Percentiles rank a stretch among this genome's conserved stretches.
phyloP scores from a whole-genome alignment of 352 stramenopile genomes.

The Globisporangium radiosum region DNA sequence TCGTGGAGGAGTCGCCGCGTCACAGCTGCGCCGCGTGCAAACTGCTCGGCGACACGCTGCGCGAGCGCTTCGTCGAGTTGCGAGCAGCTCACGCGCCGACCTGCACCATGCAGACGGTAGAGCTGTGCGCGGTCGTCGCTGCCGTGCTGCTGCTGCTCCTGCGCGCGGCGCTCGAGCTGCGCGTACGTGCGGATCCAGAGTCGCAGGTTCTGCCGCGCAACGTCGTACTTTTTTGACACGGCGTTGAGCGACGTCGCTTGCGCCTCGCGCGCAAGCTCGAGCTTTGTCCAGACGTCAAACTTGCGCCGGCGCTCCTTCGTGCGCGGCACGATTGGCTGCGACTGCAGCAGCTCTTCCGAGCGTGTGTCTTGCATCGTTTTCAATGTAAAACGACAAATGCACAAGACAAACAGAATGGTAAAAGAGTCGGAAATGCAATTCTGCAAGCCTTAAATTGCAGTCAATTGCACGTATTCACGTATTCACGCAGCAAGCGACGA shows the following conservation, averaged over 20 bases:
- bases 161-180: constrained; percentile 2
- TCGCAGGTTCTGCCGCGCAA: constrained; percentile 10
- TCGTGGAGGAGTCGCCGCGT: constrained; percentile 7
- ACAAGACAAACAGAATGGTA: no score
- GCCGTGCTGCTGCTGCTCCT: neutral
- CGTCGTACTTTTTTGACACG: constrained; percentile 7
- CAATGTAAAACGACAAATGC: no score
- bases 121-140: neutral
- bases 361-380: no score
- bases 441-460: no score
- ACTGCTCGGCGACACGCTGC: neutral
- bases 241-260: constrained; percentile 10
- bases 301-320: constrained; percentile 7
- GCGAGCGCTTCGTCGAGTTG: constrained; percentile 2
- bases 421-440: no score
- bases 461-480: no score
- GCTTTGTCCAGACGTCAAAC: constrained; percentile 10
- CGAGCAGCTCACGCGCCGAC: neutral
- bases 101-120: constrained; percentile 7
- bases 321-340: neutral
- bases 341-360: no score
- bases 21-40: constrained; percentile 1
- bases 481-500: no score
- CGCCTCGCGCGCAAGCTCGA: constrained; percentile 6
- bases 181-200: constrained; percentile 10